Percentiles rank a stretch among this genome's conserved stretches.
Conservation (phyloP, 2,329 filamentous ascomycete genomes). For the Trematosphaeria pertusa region DNA sequence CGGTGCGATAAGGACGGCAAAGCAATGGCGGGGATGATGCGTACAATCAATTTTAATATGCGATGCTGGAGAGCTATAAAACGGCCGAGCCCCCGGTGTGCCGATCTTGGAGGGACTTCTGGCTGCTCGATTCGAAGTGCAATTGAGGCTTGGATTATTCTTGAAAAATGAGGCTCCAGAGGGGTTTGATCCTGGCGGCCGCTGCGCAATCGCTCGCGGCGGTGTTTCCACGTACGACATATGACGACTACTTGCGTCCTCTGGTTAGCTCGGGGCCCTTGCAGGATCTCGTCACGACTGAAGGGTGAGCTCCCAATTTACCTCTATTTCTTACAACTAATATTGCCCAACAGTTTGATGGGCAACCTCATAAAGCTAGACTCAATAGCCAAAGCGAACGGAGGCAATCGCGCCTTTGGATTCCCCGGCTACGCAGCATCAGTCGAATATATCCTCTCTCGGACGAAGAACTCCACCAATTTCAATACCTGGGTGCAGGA, state of each 20-base stretch:
- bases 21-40: constrained; percentile 14
- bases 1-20: constrained; percentile 30
- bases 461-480: constrained; percentile 51
- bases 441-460: constrained; percentile 62
- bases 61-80: constrained; percentile 13
- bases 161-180: constrained; percentile 41
- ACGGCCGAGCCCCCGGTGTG: constrained; percentile 1
- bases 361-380: constrained; percentile 63
- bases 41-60: constrained; percentile 19
- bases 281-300: constrained; percentile 49
- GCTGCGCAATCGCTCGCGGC: constrained; percentile 33
- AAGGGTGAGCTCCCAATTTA: constrained; percentile 35
- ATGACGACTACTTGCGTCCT: constrained; percentile 27
- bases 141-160: too few species aligned
- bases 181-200: constrained; percentile 29
- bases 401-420: constrained; percentile 67
- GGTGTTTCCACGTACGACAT: constrained; percentile 27
- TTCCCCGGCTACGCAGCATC: constrained; percentile 66
- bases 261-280: constrained; percentile 49
- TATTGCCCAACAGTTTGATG: constrained; percentile 54
- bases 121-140: background rate
- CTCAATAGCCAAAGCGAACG: constrained; percentile 61
- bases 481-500: constrained; percentile 57
- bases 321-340: background rate
- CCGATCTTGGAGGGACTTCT: background rate